phyloP scores from a whole-genome alignment of 371 early-diverging fungal species.

The Circinella umbellata region DNA sequence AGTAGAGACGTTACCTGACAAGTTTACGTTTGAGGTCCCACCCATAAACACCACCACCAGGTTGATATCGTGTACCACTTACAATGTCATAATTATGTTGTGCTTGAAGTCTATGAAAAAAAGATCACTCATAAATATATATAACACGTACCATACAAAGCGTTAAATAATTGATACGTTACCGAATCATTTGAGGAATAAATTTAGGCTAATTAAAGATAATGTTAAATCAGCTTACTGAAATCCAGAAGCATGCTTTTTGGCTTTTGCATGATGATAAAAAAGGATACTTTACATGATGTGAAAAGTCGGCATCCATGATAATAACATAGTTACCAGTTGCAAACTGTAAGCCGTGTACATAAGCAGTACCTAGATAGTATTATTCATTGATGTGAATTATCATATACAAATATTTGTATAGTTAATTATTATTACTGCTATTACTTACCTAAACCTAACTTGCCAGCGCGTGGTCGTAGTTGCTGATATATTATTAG shows the following conservation, averaged over 20 bases:
- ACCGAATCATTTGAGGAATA: constrained; percentile 92
- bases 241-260: background rate
- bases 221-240: background rate
- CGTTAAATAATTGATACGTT: constrained; percentile 2
- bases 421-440: background rate
- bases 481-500: constrained; percentile 56
- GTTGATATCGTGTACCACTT: constrained; percentile 92
- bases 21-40: constrained; percentile 98
- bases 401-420: background rate
- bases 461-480: constrained; percentile 94
- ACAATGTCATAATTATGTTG: constrained; percentile 91
- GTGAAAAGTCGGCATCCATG: constrained; percentile 99
- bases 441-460: constrained; percentile 77
- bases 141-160: background rate
- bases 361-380: constrained; percentile 90
- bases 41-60: constrained; percentile 96
- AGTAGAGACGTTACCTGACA: constrained; percentile 63
- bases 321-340: constrained; percentile 96
- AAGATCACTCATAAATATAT: background rate
- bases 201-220: constrained; percentile 84
- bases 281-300: constrained; percentile 70
- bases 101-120: constrained; percentile 69
- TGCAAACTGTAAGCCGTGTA: constrained; percentile 93
- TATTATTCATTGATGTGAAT: background rate
- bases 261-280: background rate